Evolutionary conservation across 2,329 filamentous ascomycete species (phyloP).

Genomic region (Berkeleyomyces basicola): DNA sequence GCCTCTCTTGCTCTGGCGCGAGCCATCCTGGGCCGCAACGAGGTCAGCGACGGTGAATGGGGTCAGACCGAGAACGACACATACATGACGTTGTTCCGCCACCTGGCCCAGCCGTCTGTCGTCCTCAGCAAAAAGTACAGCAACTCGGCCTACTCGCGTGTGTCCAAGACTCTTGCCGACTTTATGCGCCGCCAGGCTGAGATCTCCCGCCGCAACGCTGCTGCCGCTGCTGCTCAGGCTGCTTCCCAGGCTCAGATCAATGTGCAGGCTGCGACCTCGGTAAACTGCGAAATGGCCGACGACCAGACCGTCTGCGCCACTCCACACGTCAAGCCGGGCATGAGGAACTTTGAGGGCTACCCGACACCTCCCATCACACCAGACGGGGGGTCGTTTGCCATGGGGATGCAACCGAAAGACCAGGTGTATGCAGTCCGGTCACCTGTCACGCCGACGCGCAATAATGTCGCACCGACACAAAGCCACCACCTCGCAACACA

Average conservation of each 20-base stretch:
- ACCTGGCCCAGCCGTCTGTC: constrained; percentile 40
- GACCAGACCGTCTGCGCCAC: constrained; percentile 50
- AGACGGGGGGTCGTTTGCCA: constrained; percentile 43
- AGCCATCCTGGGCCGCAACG: constrained; percentile 67
- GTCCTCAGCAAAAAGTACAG: constrained; percentile 45
- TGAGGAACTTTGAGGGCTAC: constrained; percentile 52
- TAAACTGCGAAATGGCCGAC: constrained; percentile 30
- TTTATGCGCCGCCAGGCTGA: constrained; percentile 44
- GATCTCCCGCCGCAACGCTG: constrained; percentile 30
- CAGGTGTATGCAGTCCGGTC: constrained; percentile 33
- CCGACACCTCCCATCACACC: constrained; percentile 77
- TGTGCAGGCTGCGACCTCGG: constrained; percentile 65
- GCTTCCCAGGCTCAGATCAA: constrained; percentile 30
- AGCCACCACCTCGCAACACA: constrained; percentile 17
- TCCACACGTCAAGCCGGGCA: constrained; percentile 51
- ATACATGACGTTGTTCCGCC: constrained; percentile 40
- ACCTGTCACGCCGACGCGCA: constrained; percentile 43
- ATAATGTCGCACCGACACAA: constrained; percentile 24
- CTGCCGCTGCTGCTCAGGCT: constrained; percentile 14
- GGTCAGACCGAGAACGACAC: constrained; percentile 54
- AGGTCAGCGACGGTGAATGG: constrained; percentile 63
- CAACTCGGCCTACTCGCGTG: constrained; percentile 33
- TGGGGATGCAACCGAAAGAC: constrained; percentile 32
- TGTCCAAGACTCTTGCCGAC: constrained; percentile 38
- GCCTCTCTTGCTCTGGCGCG: constrained; percentile 73